Evolutionary conservation across 495 filamentous ascomycete species (phyloP).

Genomic region (Viridothelium virens): DNA sequence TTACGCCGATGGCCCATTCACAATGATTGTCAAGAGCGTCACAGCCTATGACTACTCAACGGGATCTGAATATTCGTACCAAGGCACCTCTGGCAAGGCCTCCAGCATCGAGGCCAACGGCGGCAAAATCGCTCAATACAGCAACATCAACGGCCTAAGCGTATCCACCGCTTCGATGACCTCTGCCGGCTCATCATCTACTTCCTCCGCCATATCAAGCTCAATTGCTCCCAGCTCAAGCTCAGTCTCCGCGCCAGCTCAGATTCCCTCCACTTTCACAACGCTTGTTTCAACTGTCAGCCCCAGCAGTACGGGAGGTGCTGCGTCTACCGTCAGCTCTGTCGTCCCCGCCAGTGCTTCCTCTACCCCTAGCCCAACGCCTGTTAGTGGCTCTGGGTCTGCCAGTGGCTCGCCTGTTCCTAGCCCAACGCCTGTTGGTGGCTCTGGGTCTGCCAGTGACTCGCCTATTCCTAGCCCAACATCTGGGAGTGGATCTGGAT

Average conservation of each 20-base stretch:
- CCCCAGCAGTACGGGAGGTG: neutral
- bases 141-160: slow-evolving; percentile 3
- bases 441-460: slow-evolving; percentile 1
- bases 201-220: neutral
- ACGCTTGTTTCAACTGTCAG: neutral
- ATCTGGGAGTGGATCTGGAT: neutral
- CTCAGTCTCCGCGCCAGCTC: slow-evolving; percentile 1
- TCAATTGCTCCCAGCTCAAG: neutral
- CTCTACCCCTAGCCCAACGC: neutral
- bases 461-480: neutral
- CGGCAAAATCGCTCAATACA: slow-evolving; percentile 45
- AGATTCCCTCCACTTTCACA: slow-evolving; percentile 2
- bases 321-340: neutral
- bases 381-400: neutral
- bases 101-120: slow-evolving; percentile 66
- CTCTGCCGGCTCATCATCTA: neutral
- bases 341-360: neutral
- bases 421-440: neutral
- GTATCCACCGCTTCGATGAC: slow-evolving; percentile 3
- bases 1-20: slow-evolving; percentile 71
- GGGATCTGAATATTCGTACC: slow-evolving; percentile 72
- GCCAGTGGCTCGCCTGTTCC: neutral
- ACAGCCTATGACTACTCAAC: slow-evolving; percentile 84
- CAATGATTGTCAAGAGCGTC: slow-evolving; percentile 73
- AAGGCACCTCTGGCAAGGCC: slow-evolving; percentile 67